Evolutionary conservation across 371 early-diverging fungal genomes (phyloP).

Genomic region (Actinomucor elegans): DNA sequence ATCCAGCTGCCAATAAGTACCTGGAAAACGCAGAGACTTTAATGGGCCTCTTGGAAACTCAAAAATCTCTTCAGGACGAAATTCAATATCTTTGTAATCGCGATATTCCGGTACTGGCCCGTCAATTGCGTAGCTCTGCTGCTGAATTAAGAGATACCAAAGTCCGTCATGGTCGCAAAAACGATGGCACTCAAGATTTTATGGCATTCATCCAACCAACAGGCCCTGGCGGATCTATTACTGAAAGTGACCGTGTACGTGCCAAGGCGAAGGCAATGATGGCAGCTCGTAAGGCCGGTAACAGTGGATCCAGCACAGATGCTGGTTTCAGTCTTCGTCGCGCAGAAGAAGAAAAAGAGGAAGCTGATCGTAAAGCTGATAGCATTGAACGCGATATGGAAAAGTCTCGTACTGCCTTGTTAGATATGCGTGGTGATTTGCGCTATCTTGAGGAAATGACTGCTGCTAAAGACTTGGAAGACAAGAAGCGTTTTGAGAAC

Average conservation of each 20-base stretch:
- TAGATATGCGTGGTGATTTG: constrained; percentile 43
- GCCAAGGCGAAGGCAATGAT: constrained; percentile 68
- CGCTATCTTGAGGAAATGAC: constrained; percentile 30
- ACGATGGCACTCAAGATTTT: constrained; percentile 44
- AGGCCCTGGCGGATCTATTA: constrained; percentile 60
- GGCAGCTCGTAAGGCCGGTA: constrained; percentile 58
- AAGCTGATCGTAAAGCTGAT: constrained; percentile 38
- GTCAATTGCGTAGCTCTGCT: constrained; percentile 53
- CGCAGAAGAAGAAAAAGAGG: constrained; percentile 49
- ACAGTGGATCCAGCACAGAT: constrained; percentile 23
- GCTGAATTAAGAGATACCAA: constrained; percentile 59
- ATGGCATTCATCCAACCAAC: constrained; percentile 50
- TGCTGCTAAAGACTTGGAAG: constrained; percentile 25
- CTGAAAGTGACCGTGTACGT: constrained; percentile 61
- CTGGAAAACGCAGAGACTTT: constrained; percentile 31
- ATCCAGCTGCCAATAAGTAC: constrained; percentile 27
- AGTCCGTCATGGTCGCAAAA: constrained; percentile 38
- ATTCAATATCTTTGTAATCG: constrained; percentile 47
- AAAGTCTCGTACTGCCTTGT: constrained; percentile 31
- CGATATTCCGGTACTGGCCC: constrained; percentile 54
- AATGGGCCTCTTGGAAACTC: constrained; percentile 34
- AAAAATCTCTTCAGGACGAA: constrained; percentile 46
- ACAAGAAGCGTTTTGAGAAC: constrained; percentile 47
- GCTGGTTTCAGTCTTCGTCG: constrained; percentile 32
- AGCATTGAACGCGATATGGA: constrained; percentile 46